Percentiles rank a stretch among this genome's conserved stretches.
These are phyloP conservation scores for Akanthomyces uredinophilus DNA, from an alignment of 2,329 filamentous ascomycete genomes.

Conservation along the genomic window DNA sequence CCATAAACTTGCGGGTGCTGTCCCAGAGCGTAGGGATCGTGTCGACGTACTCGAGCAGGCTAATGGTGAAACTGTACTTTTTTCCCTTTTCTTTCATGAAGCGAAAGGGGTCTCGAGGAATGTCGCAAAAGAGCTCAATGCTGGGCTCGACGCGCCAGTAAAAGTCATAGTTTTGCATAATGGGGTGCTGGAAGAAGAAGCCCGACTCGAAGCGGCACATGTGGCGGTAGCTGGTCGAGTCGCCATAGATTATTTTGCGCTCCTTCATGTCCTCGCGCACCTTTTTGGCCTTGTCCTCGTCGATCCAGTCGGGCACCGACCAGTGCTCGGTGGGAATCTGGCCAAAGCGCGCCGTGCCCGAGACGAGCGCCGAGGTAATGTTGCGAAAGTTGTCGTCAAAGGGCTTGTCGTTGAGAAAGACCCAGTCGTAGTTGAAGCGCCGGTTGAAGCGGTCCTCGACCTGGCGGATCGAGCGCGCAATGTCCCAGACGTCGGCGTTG, in stretches of 20 bases:
- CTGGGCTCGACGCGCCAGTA: constrained; percentile 99
- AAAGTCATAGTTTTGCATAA: constrained; percentile 97
- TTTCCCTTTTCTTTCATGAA: constrained; percentile 95
- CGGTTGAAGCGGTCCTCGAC: constrained; percentile 98
- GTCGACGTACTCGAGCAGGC: constrained; percentile 92
- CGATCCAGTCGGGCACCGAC: constrained; percentile 95
- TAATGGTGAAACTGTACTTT: constrained; percentile 96
- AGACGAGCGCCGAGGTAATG: constrained; percentile 82
- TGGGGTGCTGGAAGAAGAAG: constrained; percentile 94
- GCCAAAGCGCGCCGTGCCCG: constrained; percentile 87
- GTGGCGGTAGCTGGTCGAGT: constrained; percentile 94
- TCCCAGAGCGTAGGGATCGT: constrained; percentile 97
- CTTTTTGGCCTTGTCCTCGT: constrained; percentile 85
- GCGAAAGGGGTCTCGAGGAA: constrained; percentile 93
- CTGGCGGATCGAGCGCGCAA: constrained; percentile 90
- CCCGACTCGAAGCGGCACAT: constrained; percentile 99
- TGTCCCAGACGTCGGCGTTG: constrained; percentile 94
- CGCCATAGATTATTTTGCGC: constrained; percentile 96
- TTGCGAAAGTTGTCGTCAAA: constrained; percentile 94
- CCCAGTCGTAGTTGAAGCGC: constrained; percentile 97
- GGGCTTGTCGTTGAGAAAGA: constrained; percentile 93
- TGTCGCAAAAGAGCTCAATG: constrained; percentile 92
- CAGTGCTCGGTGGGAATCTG: constrained; percentile 88
- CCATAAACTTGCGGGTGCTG: constrained; percentile 90
- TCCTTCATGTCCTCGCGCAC: constrained; percentile 91